phyloP scores from a whole-genome alignment of 495 filamentous ascomycete species.

The Xylaria venustula region DNA sequence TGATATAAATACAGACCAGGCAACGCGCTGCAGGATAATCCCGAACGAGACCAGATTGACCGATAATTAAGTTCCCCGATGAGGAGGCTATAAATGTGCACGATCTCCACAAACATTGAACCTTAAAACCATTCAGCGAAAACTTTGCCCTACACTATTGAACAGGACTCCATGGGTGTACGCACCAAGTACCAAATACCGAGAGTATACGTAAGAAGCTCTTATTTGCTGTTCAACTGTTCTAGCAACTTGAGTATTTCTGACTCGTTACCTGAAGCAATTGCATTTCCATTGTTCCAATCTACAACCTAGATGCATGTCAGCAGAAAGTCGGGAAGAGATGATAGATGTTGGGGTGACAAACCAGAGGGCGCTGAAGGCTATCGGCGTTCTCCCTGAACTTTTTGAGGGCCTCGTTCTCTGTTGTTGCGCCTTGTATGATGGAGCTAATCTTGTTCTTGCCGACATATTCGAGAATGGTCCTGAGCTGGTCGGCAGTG shows the following conservation, averaged over 20 bases:
- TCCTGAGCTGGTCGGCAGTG: conserved; percentile 79
- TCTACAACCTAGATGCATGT: conserved; percentile 66
- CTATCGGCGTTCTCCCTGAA: conserved; percentile 58
- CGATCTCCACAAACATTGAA: background rate
- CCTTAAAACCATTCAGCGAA: background rate
- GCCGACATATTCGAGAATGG: conserved; percentile 83
- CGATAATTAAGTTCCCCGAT: too few relatives aligned
- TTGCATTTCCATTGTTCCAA: conserved; percentile 86
- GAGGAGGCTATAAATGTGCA: background rate
- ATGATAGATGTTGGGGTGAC: conserved; percentile 17
- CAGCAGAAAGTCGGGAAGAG: conserved; percentile 5
- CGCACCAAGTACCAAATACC: background rate
- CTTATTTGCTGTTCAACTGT: conserved; percentile 16
- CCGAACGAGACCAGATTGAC: too few relatives aligned
- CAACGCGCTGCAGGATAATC: too few relatives aligned
- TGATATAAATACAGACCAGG: conserved; percentile 10
- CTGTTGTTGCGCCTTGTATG: conserved; percentile 66
- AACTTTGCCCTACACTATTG: background rate
- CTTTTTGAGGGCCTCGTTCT: conserved; percentile 73
- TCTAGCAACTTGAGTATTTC: conserved; percentile 77
- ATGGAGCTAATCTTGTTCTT: conserved; percentile 53
- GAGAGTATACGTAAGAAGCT: background rate
- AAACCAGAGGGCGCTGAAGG: conserved; percentile 72
- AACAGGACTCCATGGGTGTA: background rate
- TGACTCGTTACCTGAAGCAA: conserved; percentile 73